These are phyloP conservation scores for Saccharomycopsis sp. DNA, from an alignment of 805 yeast species.

Conservation along the genomic window DNA sequence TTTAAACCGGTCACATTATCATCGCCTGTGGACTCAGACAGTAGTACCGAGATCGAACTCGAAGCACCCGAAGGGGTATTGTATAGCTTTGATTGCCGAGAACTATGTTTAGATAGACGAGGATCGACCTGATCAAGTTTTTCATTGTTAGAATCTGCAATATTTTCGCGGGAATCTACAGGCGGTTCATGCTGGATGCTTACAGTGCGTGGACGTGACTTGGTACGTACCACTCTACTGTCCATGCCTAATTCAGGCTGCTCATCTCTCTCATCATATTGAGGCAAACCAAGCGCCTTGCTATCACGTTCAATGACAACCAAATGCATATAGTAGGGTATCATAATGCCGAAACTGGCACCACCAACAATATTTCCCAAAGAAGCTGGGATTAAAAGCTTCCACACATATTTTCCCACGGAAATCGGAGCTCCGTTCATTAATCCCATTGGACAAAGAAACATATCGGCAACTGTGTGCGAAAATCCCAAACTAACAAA, in stretches of 20 bases:
- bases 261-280: conserved; percentile 67
- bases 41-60: neutral
- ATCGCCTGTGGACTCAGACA: neutral
- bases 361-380: conserved; percentile 84
- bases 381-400: conserved; percentile 59
- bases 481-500: conserved; percentile 76
- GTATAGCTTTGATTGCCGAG: neutral
- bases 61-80: neutral
- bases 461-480: conserved; percentile 83
- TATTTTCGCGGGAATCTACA: neutral
- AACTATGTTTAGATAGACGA: neutral
- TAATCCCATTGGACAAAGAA: conserved; percentile 55
- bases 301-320: conserved; percentile 68
- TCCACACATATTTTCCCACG: conserved; percentile 67
- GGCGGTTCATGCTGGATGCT: neutral
- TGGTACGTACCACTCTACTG: conserved; percentile 64
- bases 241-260: conserved; percentile 74
- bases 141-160: neutral
- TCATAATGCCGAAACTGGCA: conserved; percentile 48
- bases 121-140: neutral
- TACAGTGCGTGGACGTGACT: conserved; percentile 20
- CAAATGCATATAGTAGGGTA: conserved; percentile 71
- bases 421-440: conserved; percentile 54
- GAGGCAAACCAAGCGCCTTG: conserved; percentile 53
- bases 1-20: neutral